phyloP scores from a whole-genome alignment of 1,284 basidiomycete species.

The Pulveroboletus sp. region DNA sequence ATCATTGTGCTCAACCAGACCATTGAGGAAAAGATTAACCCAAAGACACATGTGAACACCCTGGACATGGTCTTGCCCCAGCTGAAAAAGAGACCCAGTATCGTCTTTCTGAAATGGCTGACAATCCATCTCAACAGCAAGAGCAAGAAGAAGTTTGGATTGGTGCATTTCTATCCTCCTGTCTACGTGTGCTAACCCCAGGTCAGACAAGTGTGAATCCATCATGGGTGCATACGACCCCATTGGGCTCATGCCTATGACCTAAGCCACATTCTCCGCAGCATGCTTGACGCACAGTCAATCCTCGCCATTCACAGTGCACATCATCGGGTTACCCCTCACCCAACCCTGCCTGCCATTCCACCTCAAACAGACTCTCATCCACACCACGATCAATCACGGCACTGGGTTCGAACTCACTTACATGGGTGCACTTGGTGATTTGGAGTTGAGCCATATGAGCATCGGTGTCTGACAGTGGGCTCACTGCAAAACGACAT shows the following conservation, averaged over 20 bases:
- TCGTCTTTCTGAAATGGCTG: too few relatives aligned
- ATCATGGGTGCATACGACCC: constrained; percentile 63
- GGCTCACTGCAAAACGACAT: constrained; percentile 58
- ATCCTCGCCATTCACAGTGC: too few relatives aligned
- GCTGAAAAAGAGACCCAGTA: too few relatives aligned
- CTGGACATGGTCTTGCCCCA: too few relatives aligned
- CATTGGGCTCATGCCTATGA: constrained; percentile 55
- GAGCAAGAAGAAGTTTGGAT: too few relatives aligned
- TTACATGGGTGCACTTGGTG: constrained; percentile 71
- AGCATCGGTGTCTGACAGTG: constrained; percentile 51
- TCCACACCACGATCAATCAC: constrained; percentile 63
- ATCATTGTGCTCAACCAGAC: constrained; percentile 71
- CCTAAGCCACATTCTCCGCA: constrained; percentile 64
- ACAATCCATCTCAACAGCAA: too few relatives aligned
- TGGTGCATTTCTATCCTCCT: too few relatives aligned
- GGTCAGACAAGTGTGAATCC: constrained; percentile 32
- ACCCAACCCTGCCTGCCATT: too few relatives aligned
- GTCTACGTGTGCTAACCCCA: constrained; percentile 2
- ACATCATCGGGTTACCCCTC: too few relatives aligned
- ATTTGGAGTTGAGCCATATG: constrained; percentile 43
- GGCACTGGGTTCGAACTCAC: constrained; percentile 82
- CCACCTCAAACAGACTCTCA: too few relatives aligned
- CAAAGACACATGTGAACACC: constrained; percentile 48
- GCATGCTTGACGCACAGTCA: constrained; percentile 56
- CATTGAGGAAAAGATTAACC: constrained; percentile 60